A percentile compares a stretch with the other conserved stretches of the same genome.
phyloP scores from a whole-genome alignment of 805 yeast species.

The Zygoascus biomembranicola region DNA sequence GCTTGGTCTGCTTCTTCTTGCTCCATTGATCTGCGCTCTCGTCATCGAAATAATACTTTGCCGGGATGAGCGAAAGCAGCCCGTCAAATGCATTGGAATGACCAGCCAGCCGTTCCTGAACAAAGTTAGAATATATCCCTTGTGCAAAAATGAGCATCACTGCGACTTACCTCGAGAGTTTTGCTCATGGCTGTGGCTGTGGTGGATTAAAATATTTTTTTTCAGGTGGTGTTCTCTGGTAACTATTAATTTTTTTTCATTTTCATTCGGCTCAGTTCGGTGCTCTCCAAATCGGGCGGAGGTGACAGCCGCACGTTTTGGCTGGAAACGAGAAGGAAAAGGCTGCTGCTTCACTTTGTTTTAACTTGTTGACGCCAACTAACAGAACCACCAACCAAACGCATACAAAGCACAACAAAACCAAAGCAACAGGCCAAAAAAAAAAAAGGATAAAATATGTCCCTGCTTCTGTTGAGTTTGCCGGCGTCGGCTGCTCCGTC shows the following conservation, averaged over 20 bases:
- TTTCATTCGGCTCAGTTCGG: background rate
- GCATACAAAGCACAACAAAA: no score
- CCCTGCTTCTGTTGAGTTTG: slow-evolving; percentile 39
- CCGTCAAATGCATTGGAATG: slow-evolving; percentile 64
- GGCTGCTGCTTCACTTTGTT: background rate
- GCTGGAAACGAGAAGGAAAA: background rate
- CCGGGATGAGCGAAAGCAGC: slow-evolving; percentile 81
- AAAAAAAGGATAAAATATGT: background rate
- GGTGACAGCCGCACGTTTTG: no score
- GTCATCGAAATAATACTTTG: slow-evolving; percentile 88
- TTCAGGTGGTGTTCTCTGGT: background rate
- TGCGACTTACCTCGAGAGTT: slow-evolving; percentile 14
- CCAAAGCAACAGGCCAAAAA: background rate
- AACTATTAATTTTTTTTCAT: background rate
- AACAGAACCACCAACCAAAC: no score
- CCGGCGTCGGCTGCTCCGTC: slow-evolving; percentile 38
- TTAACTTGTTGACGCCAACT: background rate
- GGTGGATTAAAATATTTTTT: slow-evolving; percentile 1
- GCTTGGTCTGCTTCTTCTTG: slow-evolving; percentile 60
- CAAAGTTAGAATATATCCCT: slow-evolving; percentile 1
- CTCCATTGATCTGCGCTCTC: slow-evolving; percentile 88
- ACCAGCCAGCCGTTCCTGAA: slow-evolving; percentile 26
- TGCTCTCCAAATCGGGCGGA: background rate
- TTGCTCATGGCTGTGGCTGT: slow-evolving; percentile 13
- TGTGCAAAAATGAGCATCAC: background rate